Evolutionary conservation across 768 basidiomycete genomes (phyloP).

Genomic region (Suillus sp.): DNA sequence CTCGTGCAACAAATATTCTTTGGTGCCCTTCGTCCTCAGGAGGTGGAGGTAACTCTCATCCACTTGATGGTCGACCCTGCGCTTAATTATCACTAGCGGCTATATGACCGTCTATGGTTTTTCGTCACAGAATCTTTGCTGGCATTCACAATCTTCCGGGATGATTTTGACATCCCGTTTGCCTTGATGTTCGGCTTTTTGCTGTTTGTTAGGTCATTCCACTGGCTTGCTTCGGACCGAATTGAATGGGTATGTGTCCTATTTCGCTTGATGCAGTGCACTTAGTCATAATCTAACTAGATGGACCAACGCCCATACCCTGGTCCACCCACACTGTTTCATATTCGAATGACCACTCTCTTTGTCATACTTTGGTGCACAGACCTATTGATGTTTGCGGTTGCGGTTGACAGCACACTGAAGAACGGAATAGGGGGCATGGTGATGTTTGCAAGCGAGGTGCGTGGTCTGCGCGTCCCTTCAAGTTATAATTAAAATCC

Average conservation of each 20-base stretch:
- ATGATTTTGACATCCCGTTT: slow-evolving; percentile 92
- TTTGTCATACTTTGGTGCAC: slow-evolving; percentile 74
- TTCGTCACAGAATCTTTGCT: slow-evolving; percentile 96
- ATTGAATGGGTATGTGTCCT: slow-evolving; percentile 86
- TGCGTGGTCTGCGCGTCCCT: slow-evolving; percentile 36
- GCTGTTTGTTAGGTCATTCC: slow-evolving; percentile 95
- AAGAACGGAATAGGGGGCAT: slow-evolving; percentile 83
- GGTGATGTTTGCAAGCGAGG: slow-evolving; percentile 95
- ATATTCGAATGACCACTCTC: slow-evolving; percentile 76
- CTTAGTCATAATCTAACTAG: slow-evolving; percentile 49
- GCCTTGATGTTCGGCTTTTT: slow-evolving; percentile 93
- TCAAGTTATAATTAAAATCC: slow-evolving; percentile 18
- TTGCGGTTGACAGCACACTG: slow-evolving; percentile 80
- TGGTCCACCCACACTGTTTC: slow-evolving; percentile 80
- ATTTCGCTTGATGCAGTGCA: not conserved
- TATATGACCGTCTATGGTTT: slow-evolving; percentile 97
- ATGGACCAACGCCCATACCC: slow-evolving; percentile 97
- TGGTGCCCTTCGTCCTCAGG: slow-evolving; percentile 80
- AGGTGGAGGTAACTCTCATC: slow-evolving; percentile 75
- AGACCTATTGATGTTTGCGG: slow-evolving; percentile 76
- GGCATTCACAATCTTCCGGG: slow-evolving; percentile 96
- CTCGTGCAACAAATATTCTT: slow-evolving; percentile 88
- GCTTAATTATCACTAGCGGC: slow-evolving; percentile 55
- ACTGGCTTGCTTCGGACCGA: slow-evolving; percentile 94
- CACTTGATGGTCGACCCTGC: too few relatives aligned